Base-by-base conservation (phyloP, 495 filamentous ascomycete genomes). In the Thermochaetoides thermophila region DNA sequence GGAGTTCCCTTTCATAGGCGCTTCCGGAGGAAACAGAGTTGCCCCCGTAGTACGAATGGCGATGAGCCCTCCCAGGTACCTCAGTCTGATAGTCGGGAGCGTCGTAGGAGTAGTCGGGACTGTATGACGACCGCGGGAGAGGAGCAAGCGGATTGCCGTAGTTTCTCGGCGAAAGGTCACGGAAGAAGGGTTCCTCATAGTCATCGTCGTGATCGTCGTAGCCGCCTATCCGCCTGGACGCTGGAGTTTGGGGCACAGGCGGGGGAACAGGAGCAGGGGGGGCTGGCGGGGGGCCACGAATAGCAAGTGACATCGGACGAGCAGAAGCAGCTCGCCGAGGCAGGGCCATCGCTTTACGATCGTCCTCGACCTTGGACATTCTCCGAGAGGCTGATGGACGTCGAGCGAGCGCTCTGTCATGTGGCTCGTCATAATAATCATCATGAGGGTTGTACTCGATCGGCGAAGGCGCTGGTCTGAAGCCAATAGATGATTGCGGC, bases 401-500 rank as follows among this genome's bases (percentile, higher is more conserved):
- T 24, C 61, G 54, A 3, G 51, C 24, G 3, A 60, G 32, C 34
- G 35, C 38, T 41, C 35, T 56, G 34, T 27, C 50, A 10, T 13
- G 19, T 7, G 26, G 26, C 11, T 39, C 32, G n/a, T 56, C 49
- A 29, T 51, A 52, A 2, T 58, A 56, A 5, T 55, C 44, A 1
- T 50, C 51, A n/a, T n/a, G n/a, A n/a, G n/a, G n/a, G n/a, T n/a
- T n/a, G 17, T 43, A 56, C 16, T 56, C 52, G 7, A 49, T 29
- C 7, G 48, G 32, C 8, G 41, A 53, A 6, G 50, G 43, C 7
- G 50, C 40, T 12, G 41, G 45, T 15, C 55, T 53, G 28, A 52
- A 55, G 17, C 57, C 59, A 45, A 66, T 60, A 3, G 63, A 51
- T 2, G 63, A 65, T 21, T 52, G 48, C 2, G 60, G 63, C 19